A percentile compares a stretch with the other conserved stretches of the same genome.
phyloP scores from a whole-genome alignment of 345 rosid species.

The Dipteronia dyeriana region DNA sequence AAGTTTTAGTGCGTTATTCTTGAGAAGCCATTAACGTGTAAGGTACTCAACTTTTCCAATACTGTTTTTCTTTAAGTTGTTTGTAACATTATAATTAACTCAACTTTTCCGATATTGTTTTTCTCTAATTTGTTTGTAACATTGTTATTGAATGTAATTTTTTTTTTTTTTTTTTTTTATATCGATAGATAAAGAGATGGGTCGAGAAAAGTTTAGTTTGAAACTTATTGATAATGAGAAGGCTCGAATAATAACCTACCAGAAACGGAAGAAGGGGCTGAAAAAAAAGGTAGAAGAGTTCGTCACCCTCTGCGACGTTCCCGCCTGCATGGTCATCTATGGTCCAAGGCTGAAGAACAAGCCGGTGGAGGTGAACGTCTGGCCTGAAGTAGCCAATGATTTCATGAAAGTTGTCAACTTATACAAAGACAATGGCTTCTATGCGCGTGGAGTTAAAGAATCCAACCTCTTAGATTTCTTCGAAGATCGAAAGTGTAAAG shows the following conservation, averaged over 20 bases:
- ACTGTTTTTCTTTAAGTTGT: background rate
- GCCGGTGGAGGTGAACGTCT: constrained; percentile 26
- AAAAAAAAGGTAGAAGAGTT: constrained; percentile 33
- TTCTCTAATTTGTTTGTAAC: background rate
- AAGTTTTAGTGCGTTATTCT: background rate
- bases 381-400: constrained; percentile 28
- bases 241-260: constrained; percentile 34
- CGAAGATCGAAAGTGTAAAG: background rate
- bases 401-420: constrained; percentile 31
- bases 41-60: background rate
- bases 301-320: constrained; percentile 32
- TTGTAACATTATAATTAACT: background rate
- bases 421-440: constrained; percentile 27
- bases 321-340: constrained; percentile 39
- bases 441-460: constrained; percentile 22
- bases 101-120: background rate
- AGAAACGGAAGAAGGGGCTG: constrained; percentile 38
- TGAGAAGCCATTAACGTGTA: constrained; percentile 4
- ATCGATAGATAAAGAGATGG: background rate
- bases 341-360: constrained; percentile 24
- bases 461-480: constrained; percentile 20
- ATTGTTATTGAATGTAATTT: background rate
- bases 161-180: background rate
- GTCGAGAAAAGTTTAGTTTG: constrained; percentile 37
- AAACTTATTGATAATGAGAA: constrained; percentile 37